Evolutionary conservation across 495 filamentous ascomycete species (phyloP), one percentile per base, ranked within the genome.

Genomic region (Pyrenula massariospora): DNA sequence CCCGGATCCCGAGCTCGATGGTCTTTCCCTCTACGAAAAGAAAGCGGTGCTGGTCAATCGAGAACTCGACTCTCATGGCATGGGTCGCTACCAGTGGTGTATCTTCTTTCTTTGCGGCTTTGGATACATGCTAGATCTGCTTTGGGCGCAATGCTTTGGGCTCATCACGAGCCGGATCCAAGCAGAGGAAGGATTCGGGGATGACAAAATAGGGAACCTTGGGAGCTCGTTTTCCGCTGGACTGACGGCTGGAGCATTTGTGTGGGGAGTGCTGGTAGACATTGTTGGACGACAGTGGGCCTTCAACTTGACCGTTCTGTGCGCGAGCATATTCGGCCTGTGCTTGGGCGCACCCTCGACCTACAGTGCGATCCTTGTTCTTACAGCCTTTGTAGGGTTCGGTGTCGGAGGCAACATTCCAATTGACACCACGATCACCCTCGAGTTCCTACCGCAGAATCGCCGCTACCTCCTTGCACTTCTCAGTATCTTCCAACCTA

Each of bases 361-460:
- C 20, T 76, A 74, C 59, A 60, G 57, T 50, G 63, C 66, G 20
- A 70, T 75, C 36, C 65, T 75, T 11, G 67, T 75, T 20, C 63
- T 77, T 0, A 72, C 73, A 15, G 75, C 75, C 0, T 73, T 78
- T 52, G 62, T 67, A 42, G 72, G 74, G 10, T 75, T 78, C 59
- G 75, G 72, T 19, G 66, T 76, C 21, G 73, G 75, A 56, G 75
- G 75, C 2, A 78, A 78, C 57, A 74, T 77, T 8, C 75, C 75
- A 2, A 76, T 78, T 58, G 75, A 78, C 56, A 76, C 73, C 0
- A 75, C 73, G 2, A 76, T 78, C 36, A 70, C 65, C 36, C 62
- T 77, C 10, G 75, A 78, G 52, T 78, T 76, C 57, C 65, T 76
- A 3, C 75, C 75, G 12, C 52, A 69, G 66, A 73, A 75, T 54